Conservation (phyloP, 257 asterid species). For the Solanum habrochaites region DNA sequence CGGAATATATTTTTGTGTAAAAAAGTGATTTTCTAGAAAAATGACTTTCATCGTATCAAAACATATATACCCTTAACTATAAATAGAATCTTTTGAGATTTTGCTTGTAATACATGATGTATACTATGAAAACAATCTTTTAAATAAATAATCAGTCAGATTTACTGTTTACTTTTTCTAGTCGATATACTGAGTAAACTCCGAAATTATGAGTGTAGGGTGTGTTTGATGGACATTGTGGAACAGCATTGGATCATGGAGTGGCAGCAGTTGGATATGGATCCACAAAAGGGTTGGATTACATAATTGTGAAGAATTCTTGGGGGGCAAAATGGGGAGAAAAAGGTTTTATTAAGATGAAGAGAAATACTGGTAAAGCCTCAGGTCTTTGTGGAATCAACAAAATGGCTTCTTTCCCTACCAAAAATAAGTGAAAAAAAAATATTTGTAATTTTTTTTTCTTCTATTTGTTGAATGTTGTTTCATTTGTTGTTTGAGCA, state of each 20-base stretch:
- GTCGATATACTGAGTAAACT: neutral
- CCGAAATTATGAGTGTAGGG: slow-evolving; percentile 18
- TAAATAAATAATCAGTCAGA: neutral
- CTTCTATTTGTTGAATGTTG: neutral
- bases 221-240: slow-evolving; percentile 59
- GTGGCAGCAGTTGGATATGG: slow-evolving; percentile 52
- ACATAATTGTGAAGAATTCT: slow-evolving; percentile 48
- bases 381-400: slow-evolving; percentile 52
- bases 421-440: slow-evolving; percentile 20
- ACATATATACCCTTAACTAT: neutral
- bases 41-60: neutral
- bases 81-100: neutral
- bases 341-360: slow-evolving; percentile 56
- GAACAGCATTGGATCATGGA: slow-evolving; percentile 42
- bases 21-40: neutral
- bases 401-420: slow-evolving; percentile 53
- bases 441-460: neutral
- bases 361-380: slow-evolving; percentile 38
- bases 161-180: neutral
- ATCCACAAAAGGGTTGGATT: slow-evolving; percentile 28
- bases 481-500: neutral
- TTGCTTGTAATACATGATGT: neutral
- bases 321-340: slow-evolving; percentile 73
- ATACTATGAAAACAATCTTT: neutral
- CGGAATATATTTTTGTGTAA: neutral